phyloP scores from a whole-genome alignment of 2,329 filamentous ascomycete species.

The Penicillium sp. region DNA sequence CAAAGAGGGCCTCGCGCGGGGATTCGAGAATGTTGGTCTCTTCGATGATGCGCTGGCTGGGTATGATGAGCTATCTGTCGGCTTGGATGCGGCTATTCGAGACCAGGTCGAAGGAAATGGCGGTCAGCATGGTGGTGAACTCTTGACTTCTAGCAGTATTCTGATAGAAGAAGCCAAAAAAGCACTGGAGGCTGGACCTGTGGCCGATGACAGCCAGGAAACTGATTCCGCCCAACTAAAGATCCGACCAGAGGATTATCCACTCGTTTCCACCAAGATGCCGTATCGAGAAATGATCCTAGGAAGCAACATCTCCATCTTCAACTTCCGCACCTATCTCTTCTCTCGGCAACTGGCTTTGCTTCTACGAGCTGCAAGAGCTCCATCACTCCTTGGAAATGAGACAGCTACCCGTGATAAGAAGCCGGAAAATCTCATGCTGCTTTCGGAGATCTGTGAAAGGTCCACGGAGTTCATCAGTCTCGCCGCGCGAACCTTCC shows the following conservation, averaged over 20 bases:
- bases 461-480: slow-evolving; percentile 83
- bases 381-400: slow-evolving; percentile 35
- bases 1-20: slow-evolving; percentile 89
- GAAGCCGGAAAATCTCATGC: slow-evolving; percentile 69
- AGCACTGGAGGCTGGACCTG: slow-evolving; percentile 45
- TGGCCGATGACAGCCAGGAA: slow-evolving; percentile 31
- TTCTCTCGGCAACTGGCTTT: slow-evolving; percentile 86
- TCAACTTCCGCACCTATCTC: slow-evolving; percentile 92
- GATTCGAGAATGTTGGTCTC: slow-evolving; percentile 93
- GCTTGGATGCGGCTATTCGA: slow-evolving; percentile 77
- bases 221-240: slow-evolving; percentile 28
- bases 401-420: slow-evolving; percentile 54
- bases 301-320: slow-evolving; percentile 90
- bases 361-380: slow-evolving; percentile 77
- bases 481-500: slow-evolving; percentile 74
- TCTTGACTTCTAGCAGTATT: slow-evolving; percentile 73
- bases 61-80: slow-evolving; percentile 90
- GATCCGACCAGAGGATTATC: slow-evolving; percentile 36
- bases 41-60: slow-evolving; percentile 93
- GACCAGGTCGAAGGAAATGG: slow-evolving; percentile 66
- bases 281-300: slow-evolving; percentile 89
- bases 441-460: slow-evolving; percentile 83
- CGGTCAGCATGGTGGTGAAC: slow-evolving; percentile 68
- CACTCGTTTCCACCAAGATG: slow-evolving; percentile 63
- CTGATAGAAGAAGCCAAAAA: slow-evolving; percentile 62